phyloP scores from a whole-genome alignment of 352 stramenopile species.

The Stramenopiles sp. region DNA sequence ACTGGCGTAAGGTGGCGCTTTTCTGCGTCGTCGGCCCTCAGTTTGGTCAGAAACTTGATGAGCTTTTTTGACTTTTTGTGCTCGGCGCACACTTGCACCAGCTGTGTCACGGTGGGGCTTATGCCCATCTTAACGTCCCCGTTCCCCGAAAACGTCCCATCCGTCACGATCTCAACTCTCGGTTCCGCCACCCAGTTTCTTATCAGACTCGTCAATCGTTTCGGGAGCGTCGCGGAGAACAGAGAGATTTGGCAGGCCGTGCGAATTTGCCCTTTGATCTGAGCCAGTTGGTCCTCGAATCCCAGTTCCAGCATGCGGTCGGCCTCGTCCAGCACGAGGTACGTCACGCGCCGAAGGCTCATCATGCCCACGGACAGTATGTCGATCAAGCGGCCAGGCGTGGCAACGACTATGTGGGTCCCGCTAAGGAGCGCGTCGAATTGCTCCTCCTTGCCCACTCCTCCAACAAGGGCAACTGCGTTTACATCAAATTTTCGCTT shows the following conservation, averaged over 20 bases:
- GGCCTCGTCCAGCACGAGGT: slow-evolving; percentile 85
- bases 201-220: background rate
- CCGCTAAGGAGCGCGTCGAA: slow-evolving; percentile 96
- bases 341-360: slow-evolving; percentile 77
- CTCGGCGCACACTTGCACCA: slow-evolving; percentile 20
- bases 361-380: slow-evolving; percentile 96
- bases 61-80: slow-evolving; percentile 22
- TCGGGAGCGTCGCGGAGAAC: slow-evolving; percentile 93
- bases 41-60: slow-evolving; percentile 9
- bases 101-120: slow-evolving; percentile 15
- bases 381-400: slow-evolving; percentile 85
- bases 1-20: slow-evolving; percentile 14
- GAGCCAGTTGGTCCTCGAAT: slow-evolving; percentile 95
- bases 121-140: too few species aligned
- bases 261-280: slow-evolving; percentile 89
- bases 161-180: too few species aligned
- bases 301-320: slow-evolving; percentile 99
- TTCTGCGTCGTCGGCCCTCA: background rate
- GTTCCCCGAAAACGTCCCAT: too few species aligned
- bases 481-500: slow-evolving; percentile 45
- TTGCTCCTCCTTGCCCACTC: slow-evolving; percentile 81
- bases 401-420: slow-evolving; percentile 82
- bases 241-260: slow-evolving; percentile 73
- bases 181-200: background rate
- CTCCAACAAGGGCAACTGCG: slow-evolving; percentile 46